These are phyloP conservation scores for Ganoderma leucocontextum DNA, from an alignment of 1,284 basidiomycete species.

Conservation along the genomic window DNA sequence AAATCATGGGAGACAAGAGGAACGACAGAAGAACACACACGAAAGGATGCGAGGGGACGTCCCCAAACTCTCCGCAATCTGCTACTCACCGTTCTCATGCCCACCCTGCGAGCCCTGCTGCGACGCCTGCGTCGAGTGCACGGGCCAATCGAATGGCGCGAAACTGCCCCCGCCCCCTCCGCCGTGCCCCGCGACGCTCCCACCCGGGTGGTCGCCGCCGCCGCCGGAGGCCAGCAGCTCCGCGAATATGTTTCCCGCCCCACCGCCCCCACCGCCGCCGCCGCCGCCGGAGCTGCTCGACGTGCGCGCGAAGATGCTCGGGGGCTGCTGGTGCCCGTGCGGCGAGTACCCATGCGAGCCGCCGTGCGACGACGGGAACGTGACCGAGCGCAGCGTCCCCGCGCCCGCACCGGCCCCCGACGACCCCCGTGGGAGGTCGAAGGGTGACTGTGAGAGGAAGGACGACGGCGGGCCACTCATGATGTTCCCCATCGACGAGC, in stretches of 20 bases:
- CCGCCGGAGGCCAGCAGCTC: conserved; percentile 33
- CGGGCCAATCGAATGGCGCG: conserved; percentile 41
- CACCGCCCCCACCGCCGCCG: conserved; percentile 10
- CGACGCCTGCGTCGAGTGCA: conserved; percentile 34
- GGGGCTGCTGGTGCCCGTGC: conserved; percentile 29
- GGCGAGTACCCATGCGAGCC: conserved; percentile 23
- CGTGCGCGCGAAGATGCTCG: conserved; percentile 26
- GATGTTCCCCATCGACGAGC: conserved; percentile 20
- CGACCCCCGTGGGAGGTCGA: conserved; percentile 28
- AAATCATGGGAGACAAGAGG: neutral
- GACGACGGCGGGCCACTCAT: conserved; percentile 24
- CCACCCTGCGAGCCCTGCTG: conserved; percentile 27
- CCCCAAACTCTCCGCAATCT: neutral
- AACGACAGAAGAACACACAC: neutral
- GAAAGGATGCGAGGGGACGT: neutral
- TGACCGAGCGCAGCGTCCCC: conserved; percentile 33
- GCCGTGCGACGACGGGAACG: conserved; percentile 29
- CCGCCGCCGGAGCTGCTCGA: conserved; percentile 15
- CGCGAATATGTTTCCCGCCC: conserved; percentile 32
- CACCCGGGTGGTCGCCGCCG: conserved; percentile 29
- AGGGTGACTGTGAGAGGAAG: conserved; percentile 31
- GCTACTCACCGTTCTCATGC: conserved; percentile 34
- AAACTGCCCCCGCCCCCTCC: conserved; percentile 22
- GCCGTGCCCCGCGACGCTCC: conserved; percentile 15
- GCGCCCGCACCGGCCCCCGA: conserved; percentile 2